Evolutionary conservation across 495 filamentous ascomycete genomes (phyloP), one percentile per base, ranked within the genome.

Genomic region (Aspergillus baeticus): DNA sequence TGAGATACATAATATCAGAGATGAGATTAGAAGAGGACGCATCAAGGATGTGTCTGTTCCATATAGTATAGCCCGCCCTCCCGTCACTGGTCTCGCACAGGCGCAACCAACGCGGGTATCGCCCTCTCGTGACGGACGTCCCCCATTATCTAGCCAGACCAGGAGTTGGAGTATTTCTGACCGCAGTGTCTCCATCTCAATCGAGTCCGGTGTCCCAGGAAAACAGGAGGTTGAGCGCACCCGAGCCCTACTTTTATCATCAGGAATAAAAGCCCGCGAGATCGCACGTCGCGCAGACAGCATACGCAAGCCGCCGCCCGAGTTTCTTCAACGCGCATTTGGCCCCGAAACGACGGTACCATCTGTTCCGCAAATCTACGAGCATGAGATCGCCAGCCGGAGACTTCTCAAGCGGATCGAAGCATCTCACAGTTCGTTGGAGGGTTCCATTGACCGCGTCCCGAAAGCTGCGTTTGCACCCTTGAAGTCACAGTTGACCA

Each of bases 201-300:
- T 67, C 13, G 71, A 73, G 37, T 63, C 51, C 5, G 69, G 70
- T 10, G 60, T 77, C 0, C 67, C 71, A 10, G 63, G 64, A 33
- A 84, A 82, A 57, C 79, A 81, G 11, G 91, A 96, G 61, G 80
- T 94, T 17, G 89, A 88, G 47, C 84, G 90, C 37, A 80, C 88
- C 2, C 77, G 82, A 51, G 81, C 91, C 2, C 77, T 95, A 0
- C 81, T 96, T 23, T 76, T 96, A 31, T 89, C 86, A 55, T 87
- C 90, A 0, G 92, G 91, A 41, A 85, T 96, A 66, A 93, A 93
- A 69, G 92, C 92, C 0, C 82, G 84, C 57, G 89, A 91, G 63
- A 88, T 96, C 54, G 76, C 78, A 36, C 81, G 85, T 10, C 80
- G 86, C 43, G 85, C 87, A 15, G 73, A 85, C 36, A 77, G 76